Evolutionary conservation across 1,284 basidiomycete species (phyloP).

Genomic region (Tilletia indica): DNA sequence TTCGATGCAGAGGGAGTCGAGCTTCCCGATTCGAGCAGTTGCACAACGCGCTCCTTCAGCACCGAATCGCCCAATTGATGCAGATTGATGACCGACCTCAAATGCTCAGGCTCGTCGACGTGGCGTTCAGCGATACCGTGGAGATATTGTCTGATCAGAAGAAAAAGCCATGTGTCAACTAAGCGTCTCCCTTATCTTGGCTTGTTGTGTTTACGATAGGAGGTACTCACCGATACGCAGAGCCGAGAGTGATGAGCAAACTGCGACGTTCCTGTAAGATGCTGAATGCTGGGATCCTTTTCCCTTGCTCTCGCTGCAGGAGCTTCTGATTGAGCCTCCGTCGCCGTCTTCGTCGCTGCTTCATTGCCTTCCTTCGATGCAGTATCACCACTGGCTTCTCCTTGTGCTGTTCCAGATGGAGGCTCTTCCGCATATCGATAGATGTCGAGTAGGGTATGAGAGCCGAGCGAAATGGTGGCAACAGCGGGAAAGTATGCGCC

Average conservation of each 20-base stretch:
- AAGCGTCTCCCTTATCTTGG: not conserved
- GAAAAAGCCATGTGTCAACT: not conserved
- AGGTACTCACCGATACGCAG: slow-evolving; percentile 41
- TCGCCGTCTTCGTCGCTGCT: slow-evolving; percentile 14
- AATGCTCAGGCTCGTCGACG: slow-evolving; percentile 38
- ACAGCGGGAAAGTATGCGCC: slow-evolving; percentile 83
- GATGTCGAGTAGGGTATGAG: slow-evolving; percentile 79
- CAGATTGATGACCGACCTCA: slow-evolving; percentile 36
- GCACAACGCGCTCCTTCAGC: not conserved
- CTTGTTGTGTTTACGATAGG: not conserved
- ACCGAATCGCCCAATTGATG: slow-evolving; percentile 25
- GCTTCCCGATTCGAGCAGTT: not conserved
- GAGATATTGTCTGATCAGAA: slow-evolving; percentile 31
- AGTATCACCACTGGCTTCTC: slow-evolving; percentile 56
- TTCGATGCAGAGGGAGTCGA: not conserved
- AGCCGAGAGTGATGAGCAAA: slow-evolving; percentile 46
- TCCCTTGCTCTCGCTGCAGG: slow-evolving; percentile 59
- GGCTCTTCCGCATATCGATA: slow-evolving; percentile 65
- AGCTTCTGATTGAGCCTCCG: slow-evolving; percentile 40
- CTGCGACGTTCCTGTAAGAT: slow-evolving; percentile 51
- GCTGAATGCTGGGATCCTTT: slow-evolving; percentile 44
- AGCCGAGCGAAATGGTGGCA: slow-evolving; percentile 81
- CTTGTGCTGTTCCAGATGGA: slow-evolving; percentile 18
- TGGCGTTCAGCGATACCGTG: slow-evolving; percentile 60
- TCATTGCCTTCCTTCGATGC: slow-evolving; percentile 33